These are phyloP conservation scores for Daldinia caldariorum DNA, from an alignment of 495 filamentous ascomycete species.

Conservation along the genomic window DNA sequence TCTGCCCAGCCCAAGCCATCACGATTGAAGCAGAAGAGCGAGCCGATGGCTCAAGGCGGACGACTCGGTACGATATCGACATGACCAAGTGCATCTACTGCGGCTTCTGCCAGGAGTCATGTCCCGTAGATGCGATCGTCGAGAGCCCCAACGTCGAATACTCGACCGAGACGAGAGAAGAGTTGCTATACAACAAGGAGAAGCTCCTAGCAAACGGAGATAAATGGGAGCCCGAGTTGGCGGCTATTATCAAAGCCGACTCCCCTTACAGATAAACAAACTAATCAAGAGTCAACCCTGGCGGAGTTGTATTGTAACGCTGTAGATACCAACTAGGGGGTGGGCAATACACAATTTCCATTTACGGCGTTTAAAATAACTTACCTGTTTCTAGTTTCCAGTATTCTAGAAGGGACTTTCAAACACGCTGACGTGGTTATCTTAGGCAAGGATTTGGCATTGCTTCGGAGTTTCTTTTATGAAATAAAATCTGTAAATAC, in stretches of 20 bases:
- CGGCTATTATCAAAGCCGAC: constrained; percentile 88
- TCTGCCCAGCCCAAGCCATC: constrained; percentile 96
- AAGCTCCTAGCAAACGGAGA: constrained; percentile 89
- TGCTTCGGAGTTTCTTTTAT: constrained; percentile 4
- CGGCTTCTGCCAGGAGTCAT: constrained; percentile 98
- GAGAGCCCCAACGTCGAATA: constrained; percentile 98
- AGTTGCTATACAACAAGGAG: constrained; percentile 97
- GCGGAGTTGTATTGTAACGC: constrained; percentile 35
- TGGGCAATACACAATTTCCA: constrained; percentile 36
- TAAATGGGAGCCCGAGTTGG: constrained; percentile 98
- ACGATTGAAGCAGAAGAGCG: constrained; percentile 99
- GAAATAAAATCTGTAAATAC: constrained; percentile 3
- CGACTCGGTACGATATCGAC: constrained; percentile 98
- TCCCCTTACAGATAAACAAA: constrained; percentile 79
- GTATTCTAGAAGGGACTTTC: not conserved
- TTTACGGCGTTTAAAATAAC: constrained; percentile 34
- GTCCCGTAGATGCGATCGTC: constrained; percentile 97
- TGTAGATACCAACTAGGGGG: constrained; percentile 42
- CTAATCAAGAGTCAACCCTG: constrained; percentile 8
- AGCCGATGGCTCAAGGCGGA: constrained; percentile 91
- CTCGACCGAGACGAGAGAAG: constrained; percentile 95
- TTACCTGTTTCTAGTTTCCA: not conserved
- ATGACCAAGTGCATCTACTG: constrained; percentile 99
- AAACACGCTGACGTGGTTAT: not conserved
- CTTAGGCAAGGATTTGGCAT: not conserved